Evolutionary conservation across 345 rosid species (phyloP).

Genomic region (Geranium brycei): DNA sequence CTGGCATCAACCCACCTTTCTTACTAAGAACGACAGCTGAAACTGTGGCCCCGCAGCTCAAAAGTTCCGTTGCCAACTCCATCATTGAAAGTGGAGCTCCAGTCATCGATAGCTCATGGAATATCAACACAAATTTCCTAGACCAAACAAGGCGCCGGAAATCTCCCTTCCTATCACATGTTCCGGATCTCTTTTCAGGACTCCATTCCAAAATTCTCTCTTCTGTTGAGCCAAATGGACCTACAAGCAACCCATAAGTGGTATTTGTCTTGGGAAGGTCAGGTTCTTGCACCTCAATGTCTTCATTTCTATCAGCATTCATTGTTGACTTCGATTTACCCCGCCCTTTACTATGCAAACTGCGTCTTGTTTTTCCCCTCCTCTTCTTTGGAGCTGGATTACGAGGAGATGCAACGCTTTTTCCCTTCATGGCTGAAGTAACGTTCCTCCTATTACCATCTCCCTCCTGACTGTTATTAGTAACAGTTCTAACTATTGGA

Average conservation of each 20-base stretch:
- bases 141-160: constrained; percentile 97
- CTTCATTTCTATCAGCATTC: constrained; percentile 24
- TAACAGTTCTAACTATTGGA: constrained; percentile 25
- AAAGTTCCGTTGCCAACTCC: constrained; percentile 91
- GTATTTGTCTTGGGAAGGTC: constrained; percentile 54
- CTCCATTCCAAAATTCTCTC: constrained; percentile 77
- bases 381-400: constrained; percentile 31
- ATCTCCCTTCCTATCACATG: constrained; percentile 82
- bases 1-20: constrained; percentile 83
- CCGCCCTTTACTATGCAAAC: constrained; percentile 29
- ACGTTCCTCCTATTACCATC: constrained; percentile 35
- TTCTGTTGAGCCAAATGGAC: constrained; percentile 75
- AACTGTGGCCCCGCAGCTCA: constrained; percentile 98
- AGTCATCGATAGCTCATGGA: constrained; percentile 97
- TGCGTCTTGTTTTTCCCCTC: constrained; percentile 36
- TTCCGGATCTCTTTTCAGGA: constrained; percentile 80
- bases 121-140: constrained; percentile 73
- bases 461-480: constrained; percentile 20
- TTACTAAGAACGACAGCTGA: constrained; percentile 87
- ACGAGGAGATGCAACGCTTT: constrained; percentile 18
- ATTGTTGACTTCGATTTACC: constrained; percentile 28
- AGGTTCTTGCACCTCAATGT: constrained; percentile 37
- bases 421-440: constrained; percentile 38
- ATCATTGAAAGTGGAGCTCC: constrained; percentile 97
- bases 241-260: constrained; percentile 65